Base-by-base conservation (phyloP, 192 early-diverging fungal species). In the Rhizophagus prolifer region DNA sequence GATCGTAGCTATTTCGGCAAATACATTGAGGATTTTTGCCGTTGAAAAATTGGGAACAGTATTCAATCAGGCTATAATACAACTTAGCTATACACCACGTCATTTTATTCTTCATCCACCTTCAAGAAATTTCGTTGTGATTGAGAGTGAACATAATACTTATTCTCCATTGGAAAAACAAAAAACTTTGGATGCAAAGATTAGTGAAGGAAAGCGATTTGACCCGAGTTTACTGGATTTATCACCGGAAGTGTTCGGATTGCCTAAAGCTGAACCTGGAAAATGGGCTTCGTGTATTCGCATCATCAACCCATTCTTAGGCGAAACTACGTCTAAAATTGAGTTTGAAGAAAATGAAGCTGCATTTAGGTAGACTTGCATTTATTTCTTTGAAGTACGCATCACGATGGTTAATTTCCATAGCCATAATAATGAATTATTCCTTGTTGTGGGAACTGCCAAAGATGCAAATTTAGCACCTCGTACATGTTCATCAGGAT, bases 201-300 rank as follows among this genome's bases (percentile, higher is more conserved):
- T 86, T 9, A 82, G 84, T 28, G 82, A 84, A 36, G 87, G 86
- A 21, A 78, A 84, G 31, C 88, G 87, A 58, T 85, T 86, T 34
- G 88, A 91, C 69, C 79, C 81, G 14, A 83, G 81, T 21, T 80
- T 89, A 5, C 82, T 85, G 3, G 85, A 91, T 50, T 76, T 95
- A 69, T 90, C 92, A 38, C 85, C 88, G n/a, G 86, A 87, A 16
- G 91, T 91, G 70, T 97, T 96, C 85, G 95, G 95, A 3, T 85
- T 92, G n/a, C 85, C 91, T 8, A 81, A 90, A 59, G 87, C 88
- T 1, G 81, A 84, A 12, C 64, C 85, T 8, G 96, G 94, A 64
- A 91, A 89, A 75, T 97, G 97, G 95, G 94, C 94, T 9, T 93
- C 92, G 71, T 90, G 92, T 58, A 89, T 99, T 28, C 88, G 98